phyloP scores from a whole-genome alignment of 225 moss, liverwort and hornwort species.

The Sphagnum tenellum region DNA sequence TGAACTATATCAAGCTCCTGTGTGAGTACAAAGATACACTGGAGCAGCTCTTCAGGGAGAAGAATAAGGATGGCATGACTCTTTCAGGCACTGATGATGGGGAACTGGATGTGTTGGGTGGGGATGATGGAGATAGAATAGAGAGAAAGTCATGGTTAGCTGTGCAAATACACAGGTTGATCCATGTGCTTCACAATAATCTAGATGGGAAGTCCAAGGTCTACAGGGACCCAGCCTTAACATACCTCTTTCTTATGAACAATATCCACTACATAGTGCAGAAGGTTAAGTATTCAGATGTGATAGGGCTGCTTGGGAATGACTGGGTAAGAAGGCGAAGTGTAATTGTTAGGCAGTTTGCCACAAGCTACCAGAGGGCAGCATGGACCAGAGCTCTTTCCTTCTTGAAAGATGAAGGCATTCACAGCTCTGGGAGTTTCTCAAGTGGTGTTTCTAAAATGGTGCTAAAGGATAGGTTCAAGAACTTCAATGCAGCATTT shows the following conservation, averaged over 20 bases:
- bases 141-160: slow-evolving; percentile 73
- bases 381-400: slow-evolving; percentile 78
- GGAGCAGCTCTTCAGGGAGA: slow-evolving; percentile 84
- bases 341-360: slow-evolving; percentile 70
- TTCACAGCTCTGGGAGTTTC: slow-evolving; percentile 50
- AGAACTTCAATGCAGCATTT: slow-evolving; percentile 82
- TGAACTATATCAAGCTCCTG: slow-evolving; percentile 92
- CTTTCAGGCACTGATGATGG: slow-evolving; percentile 53
- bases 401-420: slow-evolving; percentile 85
- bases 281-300: slow-evolving; percentile 82
- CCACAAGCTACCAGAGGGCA: slow-evolving; percentile 80
- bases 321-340: slow-evolving; percentile 88
- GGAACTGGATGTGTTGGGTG: slow-evolving; percentile 46
- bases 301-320: slow-evolving; percentile 77
- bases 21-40: slow-evolving; percentile 89
- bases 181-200: slow-evolving; percentile 73
- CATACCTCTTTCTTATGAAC: slow-evolving; percentile 87
- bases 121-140: slow-evolving; percentile 34
- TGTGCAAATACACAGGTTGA: slow-evolving; percentile 84
- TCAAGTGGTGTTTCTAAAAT: slow-evolving; percentile 61
- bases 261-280: slow-evolving; percentile 96
- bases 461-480: slow-evolving; percentile 84
- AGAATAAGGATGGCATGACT: slow-evolving; percentile 71
- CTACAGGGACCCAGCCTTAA: slow-evolving; percentile 78
- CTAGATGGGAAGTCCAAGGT: slow-evolving; percentile 91